These are phyloP conservation scores for Volutella citrinella DNA, from an alignment of 2,329 filamentous ascomycete species.

Conservation along the genomic window DNA sequence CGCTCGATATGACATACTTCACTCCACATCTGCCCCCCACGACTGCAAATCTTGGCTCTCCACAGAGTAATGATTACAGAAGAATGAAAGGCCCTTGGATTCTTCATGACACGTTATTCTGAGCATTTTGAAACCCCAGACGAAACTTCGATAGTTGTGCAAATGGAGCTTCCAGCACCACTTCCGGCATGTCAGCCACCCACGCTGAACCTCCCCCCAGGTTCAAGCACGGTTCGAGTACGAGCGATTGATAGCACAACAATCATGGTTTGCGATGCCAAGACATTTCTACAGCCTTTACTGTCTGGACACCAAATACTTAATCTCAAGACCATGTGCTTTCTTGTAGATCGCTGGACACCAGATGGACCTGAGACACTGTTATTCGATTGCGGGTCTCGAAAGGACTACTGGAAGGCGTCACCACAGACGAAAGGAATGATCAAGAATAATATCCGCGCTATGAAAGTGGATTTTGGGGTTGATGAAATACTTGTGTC, in stretches of 20 bases:
- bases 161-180: too few species aligned
- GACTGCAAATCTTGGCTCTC: too few species aligned
- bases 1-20: too few species aligned
- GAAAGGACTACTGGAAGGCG: conserved; percentile 3
- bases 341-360: conserved; percentile 1
- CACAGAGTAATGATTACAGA: too few species aligned
- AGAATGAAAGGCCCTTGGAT: too few species aligned
- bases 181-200: too few species aligned
- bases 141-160: too few species aligned
- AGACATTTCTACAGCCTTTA: conserved; percentile 12
- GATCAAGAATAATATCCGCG: background rate
- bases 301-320: conserved; percentile 3
- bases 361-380: too few species aligned
- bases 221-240: conserved; percentile 1
- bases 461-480: background rate
- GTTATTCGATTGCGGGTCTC: conserved; percentile 1
- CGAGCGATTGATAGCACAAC: conserved; percentile 16
- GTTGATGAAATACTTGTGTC: conserved; percentile 3
- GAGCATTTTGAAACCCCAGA: too few species aligned
- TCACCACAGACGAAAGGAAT: conserved; percentile 1
- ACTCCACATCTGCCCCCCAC: too few species aligned
- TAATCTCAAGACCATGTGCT: conserved; percentile 3
- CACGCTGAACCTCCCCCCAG: background rate
- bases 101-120: too few species aligned
- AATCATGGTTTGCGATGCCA: conserved; percentile 11